A percentile compares a stretch with the other conserved stretches of the same genome.
Conservation (phyloP, 305 asterid species). For the Fraxinus latifolia region DNA sequence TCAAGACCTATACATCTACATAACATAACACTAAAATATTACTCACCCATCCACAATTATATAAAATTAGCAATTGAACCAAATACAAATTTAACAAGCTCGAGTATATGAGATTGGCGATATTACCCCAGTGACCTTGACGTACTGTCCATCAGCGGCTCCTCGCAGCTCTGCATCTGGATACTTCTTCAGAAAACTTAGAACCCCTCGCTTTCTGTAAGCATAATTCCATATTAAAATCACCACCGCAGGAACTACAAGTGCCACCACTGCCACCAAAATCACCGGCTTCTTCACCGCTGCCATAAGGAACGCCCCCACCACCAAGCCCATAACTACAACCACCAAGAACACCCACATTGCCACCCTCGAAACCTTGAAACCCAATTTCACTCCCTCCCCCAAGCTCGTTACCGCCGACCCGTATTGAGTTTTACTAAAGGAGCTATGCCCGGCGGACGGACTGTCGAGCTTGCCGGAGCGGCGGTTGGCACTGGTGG, state of each 20-base stretch:
- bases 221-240: constrained; percentile 62
- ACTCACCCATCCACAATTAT: background rate
- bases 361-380: constrained; percentile 73
- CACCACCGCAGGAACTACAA: constrained; percentile 41
- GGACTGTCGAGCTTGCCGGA: constrained; percentile 62
- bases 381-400: constrained; percentile 58
- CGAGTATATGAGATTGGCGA: constrained; percentile 7
- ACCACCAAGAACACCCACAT: constrained; percentile 76
- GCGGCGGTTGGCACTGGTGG: constrained; percentile 50
- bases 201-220: constrained; percentile 51
- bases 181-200: constrained; percentile 45
- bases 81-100: background rate
- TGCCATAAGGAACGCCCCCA: constrained; percentile 75
- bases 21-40: background rate
- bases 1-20: background rate
- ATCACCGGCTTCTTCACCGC: constrained; percentile 73
- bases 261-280: constrained; percentile 55
- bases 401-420: constrained; percentile 67
- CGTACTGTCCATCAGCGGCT: constrained; percentile 83
- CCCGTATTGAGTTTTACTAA: constrained; percentile 59
- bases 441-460: constrained; percentile 34
- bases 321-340: constrained; percentile 81
- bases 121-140: constrained; percentile 98
- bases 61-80: background rate
- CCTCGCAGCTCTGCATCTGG: constrained; percentile 69